Evolutionary conservation across 345 rosid species (phyloP), one percentile per base, ranked within the genome.

Genomic region (Citrus inodora): DNA sequence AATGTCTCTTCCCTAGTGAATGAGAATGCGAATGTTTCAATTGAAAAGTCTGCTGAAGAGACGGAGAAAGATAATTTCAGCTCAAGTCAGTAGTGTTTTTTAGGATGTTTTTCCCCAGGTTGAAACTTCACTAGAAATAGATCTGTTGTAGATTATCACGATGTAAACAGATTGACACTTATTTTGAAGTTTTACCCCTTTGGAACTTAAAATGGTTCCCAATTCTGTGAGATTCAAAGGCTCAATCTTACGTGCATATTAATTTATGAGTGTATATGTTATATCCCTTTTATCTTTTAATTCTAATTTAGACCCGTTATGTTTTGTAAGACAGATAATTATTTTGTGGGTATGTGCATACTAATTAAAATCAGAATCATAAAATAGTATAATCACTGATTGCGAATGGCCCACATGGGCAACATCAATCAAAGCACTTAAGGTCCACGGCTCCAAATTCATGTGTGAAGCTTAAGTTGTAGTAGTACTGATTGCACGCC

Each of bases 1-100:
- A 86, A 82, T 76, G 37, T 74, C 64, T 83, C 83, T 62, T 81
- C 84, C 78, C 88, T 83, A 27, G n/a, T 71, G 74, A 82, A 70
- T 32, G 74, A 62, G 40, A 72, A 76, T 75, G 73, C 40, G 65
- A 75, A 79, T 60, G 64, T 74, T 67, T 78, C 22, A 4, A 72
- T 27, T 59, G 30, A 22, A 24, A 64, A 19, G 24, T 70, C 55
- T 24, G 71, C 63, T 46, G 71, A 33, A 33, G 8, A 67, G 40
- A 67, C 75, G 28, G 71, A 71, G 64, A 71, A 69, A 71, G 33
- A 42, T 69, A 48, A 75, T 46, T 22, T 30, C 60, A 28, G 70
- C 46, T 21, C 59, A 63, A 63, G 46, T 25, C 30, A 42, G 0
- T 61, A 74, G 58, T 17, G 21, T 51, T 28, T 6, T 35, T 73